Percentiles rank a stretch among this genome's conserved stretches.
Conservation (phyloP, 768 basidiomycete genomes). For the Rhodotorula kratochvilovae region DNA sequence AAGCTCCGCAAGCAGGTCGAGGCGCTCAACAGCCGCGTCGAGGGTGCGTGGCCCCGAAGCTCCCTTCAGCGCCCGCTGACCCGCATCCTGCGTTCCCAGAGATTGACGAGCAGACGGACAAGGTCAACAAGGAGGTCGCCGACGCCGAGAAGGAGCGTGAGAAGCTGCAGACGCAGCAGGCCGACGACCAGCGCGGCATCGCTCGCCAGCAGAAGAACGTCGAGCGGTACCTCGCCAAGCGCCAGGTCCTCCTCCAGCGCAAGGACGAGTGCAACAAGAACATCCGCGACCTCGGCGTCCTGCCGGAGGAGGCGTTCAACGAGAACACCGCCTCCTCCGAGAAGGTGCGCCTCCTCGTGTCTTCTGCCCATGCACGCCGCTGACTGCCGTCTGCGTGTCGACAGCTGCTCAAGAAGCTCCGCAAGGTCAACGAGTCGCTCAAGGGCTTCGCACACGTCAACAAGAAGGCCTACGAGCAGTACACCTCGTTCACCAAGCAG, state of each 20-base stretch:
- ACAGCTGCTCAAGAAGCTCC: constrained; percentile 89
- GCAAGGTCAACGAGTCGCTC: constrained; percentile 80
- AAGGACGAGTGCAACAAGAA: constrained; percentile 93
- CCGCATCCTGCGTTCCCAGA: constrained; percentile 55
- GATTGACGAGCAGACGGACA: constrained; percentile 44
- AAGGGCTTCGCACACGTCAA: constrained; percentile 98
- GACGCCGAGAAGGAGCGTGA: constrained; percentile 57
- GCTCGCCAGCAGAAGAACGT: constrained; percentile 91
- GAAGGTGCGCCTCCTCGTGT: constrained; percentile 55
- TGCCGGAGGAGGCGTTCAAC: constrained; percentile 95
- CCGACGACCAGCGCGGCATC: constrained; percentile 78
- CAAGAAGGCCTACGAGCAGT: constrained; percentile 99
- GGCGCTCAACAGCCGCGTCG: constrained; percentile 59
- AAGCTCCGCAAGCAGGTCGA: constrained; percentile 65
- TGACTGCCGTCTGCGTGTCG: neutral
- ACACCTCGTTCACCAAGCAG: constrained; percentile 95
- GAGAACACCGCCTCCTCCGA: constrained; percentile 71
- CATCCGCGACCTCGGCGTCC: constrained; percentile 89
- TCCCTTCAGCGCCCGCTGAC: neutral
- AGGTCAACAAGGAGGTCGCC: constrained; percentile 25
- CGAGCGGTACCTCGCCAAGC: constrained; percentile 87
- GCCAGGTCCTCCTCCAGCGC: constrained; percentile 72
- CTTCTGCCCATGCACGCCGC: neutral
- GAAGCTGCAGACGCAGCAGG: constrained; percentile 70
- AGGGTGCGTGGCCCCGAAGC: constrained; percentile 52